Conservation (phyloP, 345 rosid species). For the Nasturtium officinale region DNA sequence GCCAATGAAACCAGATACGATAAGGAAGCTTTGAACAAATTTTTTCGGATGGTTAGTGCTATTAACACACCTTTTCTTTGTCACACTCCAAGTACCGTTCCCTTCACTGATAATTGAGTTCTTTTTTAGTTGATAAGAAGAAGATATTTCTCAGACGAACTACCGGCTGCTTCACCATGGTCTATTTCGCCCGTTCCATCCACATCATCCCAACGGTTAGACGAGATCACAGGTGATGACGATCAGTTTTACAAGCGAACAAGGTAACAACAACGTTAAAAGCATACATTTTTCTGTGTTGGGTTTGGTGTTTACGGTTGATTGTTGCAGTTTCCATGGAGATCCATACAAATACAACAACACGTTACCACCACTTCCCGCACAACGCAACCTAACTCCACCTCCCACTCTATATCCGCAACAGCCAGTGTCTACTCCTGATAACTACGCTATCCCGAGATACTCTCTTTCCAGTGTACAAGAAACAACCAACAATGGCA, state of each 20-base stretch:
- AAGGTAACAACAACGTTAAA: slow-evolving; percentile 49
- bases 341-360: slow-evolving; percentile 75
- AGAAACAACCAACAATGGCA: slow-evolving; percentile 57
- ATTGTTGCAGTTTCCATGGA: slow-evolving; percentile 57
- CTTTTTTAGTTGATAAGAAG: slow-evolving; percentile 81
- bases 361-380: slow-evolving; percentile 84
- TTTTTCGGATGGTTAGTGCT: slow-evolving; percentile 73
- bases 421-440: slow-evolving; percentile 76
- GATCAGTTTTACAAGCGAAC: slow-evolving; percentile 61
- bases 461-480: slow-evolving; percentile 57
- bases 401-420: slow-evolving; percentile 97
- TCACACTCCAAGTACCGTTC: background rate
- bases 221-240: slow-evolving; percentile 70
- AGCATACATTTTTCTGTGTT: background rate
- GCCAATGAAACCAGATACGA: slow-evolving; percentile 95
- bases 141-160: slow-evolving; percentile 89
- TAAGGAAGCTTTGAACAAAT: slow-evolving; percentile 86
- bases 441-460: slow-evolving; percentile 72
- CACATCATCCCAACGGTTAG: slow-evolving; percentile 63
- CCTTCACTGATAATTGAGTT: background rate
- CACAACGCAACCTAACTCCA: slow-evolving; percentile 89
- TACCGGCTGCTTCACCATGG: slow-evolving; percentile 78
- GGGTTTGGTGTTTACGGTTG: background rate
- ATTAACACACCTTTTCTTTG: background rate
- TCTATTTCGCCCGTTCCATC: slow-evolving; percentile 61